Base-by-base conservation (phyloP, 2,329 filamentous ascomycete species). In the Aureobasidium sp. region DNA sequence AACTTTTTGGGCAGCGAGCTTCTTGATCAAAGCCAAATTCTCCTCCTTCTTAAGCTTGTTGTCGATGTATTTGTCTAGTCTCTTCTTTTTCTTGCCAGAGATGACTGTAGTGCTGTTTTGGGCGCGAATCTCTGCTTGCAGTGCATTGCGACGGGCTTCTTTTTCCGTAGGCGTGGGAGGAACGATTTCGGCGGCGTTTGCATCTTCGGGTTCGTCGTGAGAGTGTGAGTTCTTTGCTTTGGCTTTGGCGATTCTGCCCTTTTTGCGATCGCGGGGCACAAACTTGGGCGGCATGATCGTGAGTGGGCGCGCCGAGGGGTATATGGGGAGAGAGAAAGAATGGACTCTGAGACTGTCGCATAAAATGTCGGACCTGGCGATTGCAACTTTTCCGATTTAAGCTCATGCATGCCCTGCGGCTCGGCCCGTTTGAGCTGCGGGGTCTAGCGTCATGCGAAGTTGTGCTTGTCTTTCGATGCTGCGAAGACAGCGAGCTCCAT, bases 1-100 rank as follows among this genome's bases (percentile, higher is more conserved):
- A 66, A 94, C 83, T 70, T 88, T 91, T 60, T 85, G 82, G 64
- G 85, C 81, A 21, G 90, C 89, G 30, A 99, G 81, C 71, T 94
- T 92, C 71, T 89, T 89, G 68, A 97, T 81, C 34, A 99, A 78
- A 61, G 86, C 88, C 32, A 90, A 81, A 69, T 90, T 96, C 74
- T 97, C 93, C 71, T 99, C 94, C 74, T 96, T 97, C 74, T 87
- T 89, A 49, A 99, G 79, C 80, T 99, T 99, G 63, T 83, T 94
- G 69, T 97, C 92, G 72, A 88, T 85, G 66, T 88, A 88, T 70
- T 88, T 87, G 67, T 88, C 84, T 65, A 88, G 69, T 59, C 86
- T 77, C 75, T 88, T 88, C 67, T 84, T 79, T 74, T 88, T 88
- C 73, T 88, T 88, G 25, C 78, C 75, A 2, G 81, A 84, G 62